These are phyloP conservation scores for Boechera stricta DNA, from an alignment of 345 rosid species.

Conservation along the genomic window DNA sequence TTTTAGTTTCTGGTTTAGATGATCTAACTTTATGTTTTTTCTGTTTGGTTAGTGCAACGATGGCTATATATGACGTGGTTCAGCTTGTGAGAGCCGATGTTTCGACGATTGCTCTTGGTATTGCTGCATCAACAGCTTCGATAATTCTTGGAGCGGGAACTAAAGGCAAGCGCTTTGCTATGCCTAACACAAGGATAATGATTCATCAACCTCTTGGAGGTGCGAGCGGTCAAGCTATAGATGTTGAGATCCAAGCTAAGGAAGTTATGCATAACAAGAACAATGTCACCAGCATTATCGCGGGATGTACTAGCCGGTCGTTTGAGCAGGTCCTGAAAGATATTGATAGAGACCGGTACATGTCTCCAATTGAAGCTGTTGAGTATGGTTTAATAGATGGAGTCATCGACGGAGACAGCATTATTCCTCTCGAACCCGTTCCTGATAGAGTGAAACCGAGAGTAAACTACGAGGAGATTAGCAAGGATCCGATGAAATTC, in stretches of 20 bases:
- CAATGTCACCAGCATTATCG: slow-evolving; percentile 68
- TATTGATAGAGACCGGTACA: slow-evolving; percentile 84
- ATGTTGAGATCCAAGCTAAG: slow-evolving; percentile 84
- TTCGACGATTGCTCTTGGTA: slow-evolving; percentile 85
- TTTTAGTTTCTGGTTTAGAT: background rate
- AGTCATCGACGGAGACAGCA: slow-evolving; percentile 84
- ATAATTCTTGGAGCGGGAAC: slow-evolving; percentile 92
- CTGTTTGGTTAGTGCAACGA: slow-evolving; percentile 68
- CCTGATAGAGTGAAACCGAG: slow-evolving; percentile 77
- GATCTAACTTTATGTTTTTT: slow-evolving; percentile 13
- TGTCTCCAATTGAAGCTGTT: slow-evolving; percentile 94
- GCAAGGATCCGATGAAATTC: slow-evolving; percentile 81
- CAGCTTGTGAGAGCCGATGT: slow-evolving; percentile 94
- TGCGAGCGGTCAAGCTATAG: slow-evolving; percentile 84
- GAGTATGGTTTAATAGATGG: slow-evolving; percentile 97
- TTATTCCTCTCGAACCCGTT: slow-evolving; percentile 78
- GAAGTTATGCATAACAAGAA: slow-evolving; percentile 93
- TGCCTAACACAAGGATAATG: slow-evolving; percentile 97
- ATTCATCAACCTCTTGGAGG: slow-evolving; percentile 96
- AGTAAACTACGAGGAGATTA: slow-evolving; percentile 60
- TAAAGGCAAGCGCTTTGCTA: slow-evolving; percentile 92
- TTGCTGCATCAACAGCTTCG: slow-evolving; percentile 91
- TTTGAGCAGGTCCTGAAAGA: slow-evolving; percentile 78
- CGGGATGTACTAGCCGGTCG: slow-evolving; percentile 75
- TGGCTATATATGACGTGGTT: slow-evolving; percentile 93